These are phyloP conservation scores for Paraphaeosphaeria minitans DNA, from an alignment of 2,329 filamentous ascomycete species.

Conservation along the genomic window DNA sequence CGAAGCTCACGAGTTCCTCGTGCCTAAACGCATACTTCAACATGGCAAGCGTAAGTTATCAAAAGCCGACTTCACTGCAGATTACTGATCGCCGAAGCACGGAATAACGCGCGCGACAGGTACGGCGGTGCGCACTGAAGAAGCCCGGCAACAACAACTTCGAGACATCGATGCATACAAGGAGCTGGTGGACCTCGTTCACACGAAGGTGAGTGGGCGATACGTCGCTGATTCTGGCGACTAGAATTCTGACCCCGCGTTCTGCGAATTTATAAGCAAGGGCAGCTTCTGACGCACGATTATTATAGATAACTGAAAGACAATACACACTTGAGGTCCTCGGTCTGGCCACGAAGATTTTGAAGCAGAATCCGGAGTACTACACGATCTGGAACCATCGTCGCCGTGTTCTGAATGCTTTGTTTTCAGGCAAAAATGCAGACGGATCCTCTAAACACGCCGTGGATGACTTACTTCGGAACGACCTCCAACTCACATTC, in stretches of 20 bases:
- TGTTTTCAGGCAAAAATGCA: conserved; percentile 52
- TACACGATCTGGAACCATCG: conserved; percentile 92
- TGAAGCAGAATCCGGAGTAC: conserved; percentile 82
- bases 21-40: conserved; percentile 12
- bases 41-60: conserved; percentile 50
- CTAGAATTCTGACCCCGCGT: too few relatives aligned
- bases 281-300: conserved; percentile 1
- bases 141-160: conserved; percentile 72
- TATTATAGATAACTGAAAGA: conserved; percentile 48
- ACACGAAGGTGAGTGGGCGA: conserved; percentile 63
- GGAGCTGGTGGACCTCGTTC: conserved; percentile 70
- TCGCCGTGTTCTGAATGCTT: conserved; percentile 70
- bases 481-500: conserved; percentile 81
- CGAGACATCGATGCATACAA: conserved; percentile 79
- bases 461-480: conserved; percentile 63
- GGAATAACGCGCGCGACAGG: conserved; percentile 70
- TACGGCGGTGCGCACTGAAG: conserved; percentile 66
- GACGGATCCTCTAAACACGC: conserved; percentile 25
- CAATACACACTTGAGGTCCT: conserved; percentile 64
- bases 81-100: conserved; percentile 65
- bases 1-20: conserved; percentile 16
- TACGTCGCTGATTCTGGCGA: too few relatives aligned
- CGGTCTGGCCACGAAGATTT: conserved; percentile 71
- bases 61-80: neutral
- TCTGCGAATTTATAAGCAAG: neutral